Evolutionary conservation across 345 rosid species (phyloP).

Genomic region (Pistacia vera): DNA sequence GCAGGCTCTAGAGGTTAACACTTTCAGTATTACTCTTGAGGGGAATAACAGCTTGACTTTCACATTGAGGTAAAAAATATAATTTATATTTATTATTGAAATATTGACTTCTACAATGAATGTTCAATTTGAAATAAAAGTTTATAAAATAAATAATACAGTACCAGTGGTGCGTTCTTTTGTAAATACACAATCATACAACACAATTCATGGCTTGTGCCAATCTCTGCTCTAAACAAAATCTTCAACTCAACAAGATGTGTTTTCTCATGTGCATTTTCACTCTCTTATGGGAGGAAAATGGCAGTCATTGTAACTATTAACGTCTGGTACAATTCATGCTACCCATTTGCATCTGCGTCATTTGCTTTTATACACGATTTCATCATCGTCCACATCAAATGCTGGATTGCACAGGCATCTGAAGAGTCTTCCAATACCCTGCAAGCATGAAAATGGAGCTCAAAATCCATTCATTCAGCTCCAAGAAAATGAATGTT

Average conservation of each 20-base stretch:
- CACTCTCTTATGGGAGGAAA: background rate
- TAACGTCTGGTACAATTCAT: background rate
- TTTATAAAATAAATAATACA: background rate
- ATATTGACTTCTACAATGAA: background rate
- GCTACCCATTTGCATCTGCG: background rate
- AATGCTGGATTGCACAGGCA: conserved; percentile 96
- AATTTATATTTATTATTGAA: background rate
- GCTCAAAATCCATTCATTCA: too few relatives aligned
- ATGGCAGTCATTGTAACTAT: background rate
- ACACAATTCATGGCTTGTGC: background rate
- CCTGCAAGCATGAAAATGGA: conserved; percentile 40
- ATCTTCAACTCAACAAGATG: background rate
- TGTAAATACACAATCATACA: background rate
- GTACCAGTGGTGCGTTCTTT: background rate
- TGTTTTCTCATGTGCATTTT: background rate
- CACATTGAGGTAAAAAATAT: too few relatives aligned
- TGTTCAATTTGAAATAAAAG: background rate
- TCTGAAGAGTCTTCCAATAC: conserved; percentile 94
- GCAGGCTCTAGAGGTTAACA: too few relatives aligned
- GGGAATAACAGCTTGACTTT: too few relatives aligned
- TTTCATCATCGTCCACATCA: conserved; percentile 94
- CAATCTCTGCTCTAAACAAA: background rate
- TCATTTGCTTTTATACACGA: conserved; percentile 82
- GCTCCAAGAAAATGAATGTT: too few relatives aligned
- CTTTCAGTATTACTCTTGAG: too few relatives aligned